Evolutionary conservation across 148 eudicot genomes (phyloP), one percentile per base, ranked within the genome.

Genomic region (Oxyria digyna): DNA sequence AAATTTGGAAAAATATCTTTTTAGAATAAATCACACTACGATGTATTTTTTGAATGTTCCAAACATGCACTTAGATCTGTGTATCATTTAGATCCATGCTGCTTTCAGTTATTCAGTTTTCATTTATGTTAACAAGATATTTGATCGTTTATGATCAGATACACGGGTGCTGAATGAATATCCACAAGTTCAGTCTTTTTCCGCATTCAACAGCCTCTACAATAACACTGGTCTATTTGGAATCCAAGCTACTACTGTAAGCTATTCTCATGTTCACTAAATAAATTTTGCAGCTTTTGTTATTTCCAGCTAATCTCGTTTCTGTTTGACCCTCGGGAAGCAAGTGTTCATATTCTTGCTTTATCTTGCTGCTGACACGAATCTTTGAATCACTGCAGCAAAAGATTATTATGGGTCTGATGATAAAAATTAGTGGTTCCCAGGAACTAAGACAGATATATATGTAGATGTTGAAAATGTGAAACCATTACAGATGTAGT

Each of bases 241-340:
- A 78, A 88, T 94, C 71, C 89, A 85, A 79, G 93, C 84, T 63
- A 83, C 97, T 74, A 85, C 96, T 71, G 99, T 94, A 86, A 91
- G 97, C 77, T 69, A 62, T 64, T 26, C 48, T 73, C 48, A 18
- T 68, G 18, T 43, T 38, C 33, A 32, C 62, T 71, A 29, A 52
- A 66, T 9, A 15, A 52, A 55, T 9, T 9, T 18, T 68, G 57
- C 66, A 46, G 20, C 32, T 7, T n/a, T n/a, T 64, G 15, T 67
- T 6, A 52, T 52, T 52, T 52, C 15, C 62, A 52, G 31, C 27
- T 23, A 46, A 46, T 46, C 23, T 18, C 18, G 23, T 46, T 9
- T n/a, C 52, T 0, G 6, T 18, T 46, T 46, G 52, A 18, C 23
- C 23, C 23, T 6, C 6, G 52, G 52, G 18, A 46, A 18, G 23